Percentiles rank a stretch among this genome's conserved stretches.
These are phyloP conservation scores for Myriosclerotinia duriaeana DNA, from an alignment of 2,329 filamentous ascomycete genomes.

Conservation along the genomic window DNA sequence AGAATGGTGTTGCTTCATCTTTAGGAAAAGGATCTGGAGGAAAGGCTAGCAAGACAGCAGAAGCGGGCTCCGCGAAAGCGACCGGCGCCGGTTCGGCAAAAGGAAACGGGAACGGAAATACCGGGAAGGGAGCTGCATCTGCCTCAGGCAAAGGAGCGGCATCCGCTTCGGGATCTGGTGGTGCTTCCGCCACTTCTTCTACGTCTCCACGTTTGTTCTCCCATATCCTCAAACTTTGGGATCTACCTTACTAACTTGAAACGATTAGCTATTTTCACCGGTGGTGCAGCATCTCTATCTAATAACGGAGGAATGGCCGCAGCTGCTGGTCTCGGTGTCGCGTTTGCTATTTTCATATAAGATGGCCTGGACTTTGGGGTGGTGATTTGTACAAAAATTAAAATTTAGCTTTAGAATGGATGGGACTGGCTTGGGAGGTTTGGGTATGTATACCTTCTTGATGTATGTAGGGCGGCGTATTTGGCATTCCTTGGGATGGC, in stretches of 20 bases:
- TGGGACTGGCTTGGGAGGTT: not conserved
- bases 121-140: conserved; percentile 1
- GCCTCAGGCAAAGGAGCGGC: not conserved
- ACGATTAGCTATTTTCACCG: conserved; percentile 25
- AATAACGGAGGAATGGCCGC: conserved; percentile 37
- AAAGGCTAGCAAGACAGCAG: conserved; percentile 2
- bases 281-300: conserved; percentile 30
- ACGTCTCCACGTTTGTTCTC: conserved; percentile 13
- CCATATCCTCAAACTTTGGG: not conserved
- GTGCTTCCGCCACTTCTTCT: conserved; percentile 15
- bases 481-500: not conserved
- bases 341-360: conserved; percentile 40
- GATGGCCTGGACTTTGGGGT: not conserved
- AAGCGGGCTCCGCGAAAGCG: conserved; percentile 1
- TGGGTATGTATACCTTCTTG: conserved; percentile 5
- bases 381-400: not conserved
- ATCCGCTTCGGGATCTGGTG: conserved; percentile 16
- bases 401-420: not conserved
- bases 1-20: not conserved
- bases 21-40: not conserved
- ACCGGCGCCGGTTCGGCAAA: not conserved
- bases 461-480: conserved; percentile 4
- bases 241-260: not conserved
- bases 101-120: not conserved
- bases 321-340: conserved; percentile 36